Conservation (phyloP, 2,329 filamentous ascomycete genomes). For the Microsporum ferrugineum region DNA sequence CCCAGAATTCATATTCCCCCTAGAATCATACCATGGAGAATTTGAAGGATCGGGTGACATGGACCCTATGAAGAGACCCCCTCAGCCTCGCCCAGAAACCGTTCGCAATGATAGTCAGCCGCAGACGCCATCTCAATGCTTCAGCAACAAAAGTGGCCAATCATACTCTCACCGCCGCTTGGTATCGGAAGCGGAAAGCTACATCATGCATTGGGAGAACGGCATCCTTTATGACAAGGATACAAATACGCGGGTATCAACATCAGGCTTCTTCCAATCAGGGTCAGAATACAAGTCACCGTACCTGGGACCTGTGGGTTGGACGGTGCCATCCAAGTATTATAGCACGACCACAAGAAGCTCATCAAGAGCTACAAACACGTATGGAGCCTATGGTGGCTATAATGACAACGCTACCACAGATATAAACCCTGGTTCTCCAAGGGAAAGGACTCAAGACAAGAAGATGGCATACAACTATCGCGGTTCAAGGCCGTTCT, state of each 20-base stretch:
- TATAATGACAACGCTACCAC: not conserved
- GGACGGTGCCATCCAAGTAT: constrained; percentile 11
- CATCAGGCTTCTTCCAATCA: not conserved
- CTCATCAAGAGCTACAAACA: not conserved
- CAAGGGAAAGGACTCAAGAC: not conserved
- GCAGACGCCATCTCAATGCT: not conserved
- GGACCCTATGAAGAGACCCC: not conserved
- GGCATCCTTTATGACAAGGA: constrained; percentile 3
- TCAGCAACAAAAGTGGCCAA: not conserved
- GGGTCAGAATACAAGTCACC: constrained; percentile 6
- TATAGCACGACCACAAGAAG: not conserved
- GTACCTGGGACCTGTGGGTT: constrained; percentile 13
- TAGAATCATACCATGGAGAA: not conserved
- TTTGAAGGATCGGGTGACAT: not conserved
- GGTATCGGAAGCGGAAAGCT: constrained; percentile 2
- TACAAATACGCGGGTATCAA: constrained; percentile 1
- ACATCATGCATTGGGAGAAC: constrained; percentile 3
- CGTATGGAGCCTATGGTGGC: not conserved
- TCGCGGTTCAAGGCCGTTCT: constrained; percentile 10
- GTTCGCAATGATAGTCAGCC: not conserved
- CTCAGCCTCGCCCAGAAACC: not conserved
- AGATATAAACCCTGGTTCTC: not conserved
- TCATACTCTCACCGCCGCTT: not conserved
- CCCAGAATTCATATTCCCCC: not conserved
- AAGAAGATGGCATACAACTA: not conserved